Conservation (phyloP, 495 filamentous ascomycete genomes). For the Podospora australis region DNA sequence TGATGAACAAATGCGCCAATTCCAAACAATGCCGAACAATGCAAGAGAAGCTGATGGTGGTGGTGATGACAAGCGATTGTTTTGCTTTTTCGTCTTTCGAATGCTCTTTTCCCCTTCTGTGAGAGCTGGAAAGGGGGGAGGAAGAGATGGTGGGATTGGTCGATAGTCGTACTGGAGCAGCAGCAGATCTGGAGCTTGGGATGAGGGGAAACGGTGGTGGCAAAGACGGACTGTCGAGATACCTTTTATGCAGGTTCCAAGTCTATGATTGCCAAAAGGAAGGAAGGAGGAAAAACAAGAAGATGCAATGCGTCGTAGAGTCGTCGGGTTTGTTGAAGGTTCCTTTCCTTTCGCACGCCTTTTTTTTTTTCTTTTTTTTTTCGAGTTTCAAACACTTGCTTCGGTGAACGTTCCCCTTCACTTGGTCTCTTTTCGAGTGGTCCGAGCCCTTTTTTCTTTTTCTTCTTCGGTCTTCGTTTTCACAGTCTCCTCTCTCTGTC, state of each 20-base stretch:
- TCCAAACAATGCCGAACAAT: not conserved
- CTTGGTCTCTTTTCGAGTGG: too few species aligned
- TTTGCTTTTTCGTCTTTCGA: too few species aligned
- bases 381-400: too few species aligned
- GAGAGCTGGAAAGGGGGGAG: too few species aligned
- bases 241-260: not conserved
- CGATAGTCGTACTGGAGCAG: not conserved
- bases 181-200: not conserved
- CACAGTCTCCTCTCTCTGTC: constrained; percentile 2
- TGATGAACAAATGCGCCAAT: not conserved
- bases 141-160: not conserved
- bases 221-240: not conserved
- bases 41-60: not conserved
- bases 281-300: not conserved
- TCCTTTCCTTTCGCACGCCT: too few species aligned
- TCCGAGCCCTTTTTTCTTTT: not conserved
- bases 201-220: not conserved
- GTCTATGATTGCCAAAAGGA: not conserved
- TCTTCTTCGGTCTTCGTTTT: not conserved
- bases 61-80: too few species aligned
- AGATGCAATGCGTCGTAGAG: too few species aligned
- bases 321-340: too few species aligned
- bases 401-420: too few species aligned
- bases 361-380: too few species aligned
- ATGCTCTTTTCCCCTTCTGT: too few species aligned